A percentile compares a stretch with the other conserved stretches of the same genome.
Evolutionary conservation across 345 rosid genomes (phyloP).

Genomic region (Lagerstroemia speciosa): DNA sequence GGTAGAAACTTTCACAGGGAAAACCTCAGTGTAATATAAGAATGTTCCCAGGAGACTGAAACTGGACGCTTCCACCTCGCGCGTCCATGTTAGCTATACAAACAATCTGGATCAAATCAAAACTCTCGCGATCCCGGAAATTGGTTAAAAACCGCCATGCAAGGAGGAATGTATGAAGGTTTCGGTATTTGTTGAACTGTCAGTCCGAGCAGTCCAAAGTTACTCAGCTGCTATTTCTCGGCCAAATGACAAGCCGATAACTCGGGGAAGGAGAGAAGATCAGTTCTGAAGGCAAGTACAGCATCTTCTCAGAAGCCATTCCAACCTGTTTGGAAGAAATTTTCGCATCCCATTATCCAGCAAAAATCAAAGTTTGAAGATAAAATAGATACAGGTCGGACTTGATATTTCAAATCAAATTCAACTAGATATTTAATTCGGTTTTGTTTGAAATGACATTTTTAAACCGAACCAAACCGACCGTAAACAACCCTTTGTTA

Average conservation of each 20-base stretch:
- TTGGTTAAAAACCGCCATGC: not conserved
- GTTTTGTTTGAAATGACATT: too few species aligned
- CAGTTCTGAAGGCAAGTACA: slow-evolving; percentile 20
- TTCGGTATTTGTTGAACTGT: not conserved
- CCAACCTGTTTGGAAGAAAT: slow-evolving; percentile 23
- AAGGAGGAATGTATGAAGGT: not conserved
- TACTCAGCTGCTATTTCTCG: not conserved
- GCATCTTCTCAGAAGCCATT: slow-evolving; percentile 36
- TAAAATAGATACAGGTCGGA: too few species aligned
- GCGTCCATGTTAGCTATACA: not conserved
- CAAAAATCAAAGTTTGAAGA: not conserved
- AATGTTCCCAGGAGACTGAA: not conserved
- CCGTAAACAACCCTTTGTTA: not conserved
- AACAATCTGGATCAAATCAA: not conserved
- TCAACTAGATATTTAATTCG: too few species aligned
- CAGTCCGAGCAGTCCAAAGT: not conserved
- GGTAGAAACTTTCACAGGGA: not conserved
- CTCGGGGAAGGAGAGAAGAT: not conserved
- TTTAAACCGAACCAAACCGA: too few species aligned
- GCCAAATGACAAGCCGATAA: not conserved
- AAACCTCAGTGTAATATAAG: not conserved
- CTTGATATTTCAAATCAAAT: too few species aligned
- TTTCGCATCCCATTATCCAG: not conserved
- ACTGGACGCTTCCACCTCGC: not conserved
- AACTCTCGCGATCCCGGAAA: not conserved